phyloP scores from a whole-genome alignment of 2,329 filamentous ascomycete genomes.

The Fusarium anthophilum region DNA sequence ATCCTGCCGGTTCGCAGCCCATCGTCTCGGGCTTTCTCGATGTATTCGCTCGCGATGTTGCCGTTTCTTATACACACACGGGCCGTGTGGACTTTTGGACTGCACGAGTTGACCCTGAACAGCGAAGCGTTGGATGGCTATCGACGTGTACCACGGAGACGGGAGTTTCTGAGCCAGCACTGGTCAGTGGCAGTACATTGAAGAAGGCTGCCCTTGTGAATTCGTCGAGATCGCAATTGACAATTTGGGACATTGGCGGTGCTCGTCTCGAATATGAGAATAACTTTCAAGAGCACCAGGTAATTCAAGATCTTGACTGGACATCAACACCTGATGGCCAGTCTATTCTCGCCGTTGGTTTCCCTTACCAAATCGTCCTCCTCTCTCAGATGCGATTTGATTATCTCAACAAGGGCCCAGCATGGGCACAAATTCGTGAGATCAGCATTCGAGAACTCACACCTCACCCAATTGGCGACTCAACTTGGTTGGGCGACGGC shows the following conservation, averaged over 20 bases:
- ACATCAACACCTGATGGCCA: conserved; percentile 90
- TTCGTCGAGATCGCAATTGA: conserved; percentile 75
- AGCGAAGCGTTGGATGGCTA: conserved; percentile 79
- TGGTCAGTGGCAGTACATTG: conserved; percentile 86
- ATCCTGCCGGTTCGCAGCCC: conserved; percentile 80
- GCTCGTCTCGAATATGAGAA: conserved; percentile 84
- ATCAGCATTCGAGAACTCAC: conserved; percentile 84
- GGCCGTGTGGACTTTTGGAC: conserved; percentile 88
- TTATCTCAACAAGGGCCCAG: conserved; percentile 87
- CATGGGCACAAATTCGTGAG: conserved; percentile 86
- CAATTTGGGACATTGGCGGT: conserved; percentile 90
- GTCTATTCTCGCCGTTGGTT: conserved; percentile 91
- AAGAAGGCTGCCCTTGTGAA: conserved; percentile 89
- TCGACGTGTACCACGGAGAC: conserved; percentile 85
- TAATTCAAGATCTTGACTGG: conserved; percentile 91
- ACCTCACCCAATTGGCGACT: conserved; percentile 91
- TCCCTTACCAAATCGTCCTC: conserved; percentile 83
- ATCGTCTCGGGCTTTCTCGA: conserved; percentile 83
- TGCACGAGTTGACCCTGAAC: conserved; percentile 71
- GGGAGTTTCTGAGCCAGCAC: conserved; percentile 73
- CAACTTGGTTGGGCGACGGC: conserved; percentile 87
- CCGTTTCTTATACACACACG: conserved; percentile 81
- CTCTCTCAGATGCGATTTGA: conserved; percentile 91
- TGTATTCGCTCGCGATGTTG: conserved; percentile 85
- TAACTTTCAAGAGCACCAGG: conserved; percentile 75